Conservation (phyloP, 257 asterid species). For the Fraxinus quadrangulata region DNA sequence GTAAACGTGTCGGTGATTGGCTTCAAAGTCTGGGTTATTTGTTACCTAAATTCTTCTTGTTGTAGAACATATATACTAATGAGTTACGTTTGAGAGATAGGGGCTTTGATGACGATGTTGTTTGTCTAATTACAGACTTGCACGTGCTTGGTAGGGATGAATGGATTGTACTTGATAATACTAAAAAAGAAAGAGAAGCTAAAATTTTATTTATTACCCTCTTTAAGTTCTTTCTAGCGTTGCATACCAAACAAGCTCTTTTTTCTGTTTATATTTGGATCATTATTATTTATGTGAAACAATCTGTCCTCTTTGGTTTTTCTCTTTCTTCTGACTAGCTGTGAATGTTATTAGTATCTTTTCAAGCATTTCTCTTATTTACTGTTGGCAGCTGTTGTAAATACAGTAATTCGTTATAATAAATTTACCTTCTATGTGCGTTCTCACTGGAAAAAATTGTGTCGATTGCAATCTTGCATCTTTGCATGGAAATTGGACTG, state of each 20-base stretch:
- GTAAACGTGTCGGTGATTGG: neutral
- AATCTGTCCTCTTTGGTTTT: neutral
- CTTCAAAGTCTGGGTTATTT: neutral
- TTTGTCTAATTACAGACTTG: neutral
- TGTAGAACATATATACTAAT: neutral
- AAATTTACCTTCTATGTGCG: neutral
- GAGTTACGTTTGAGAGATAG: neutral
- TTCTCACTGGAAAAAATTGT: neutral
- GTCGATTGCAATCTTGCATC: neutral
- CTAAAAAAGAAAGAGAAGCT: neutral
- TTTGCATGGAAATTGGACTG: neutral
- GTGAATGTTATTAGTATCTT: neutral
- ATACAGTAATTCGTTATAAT: neutral
- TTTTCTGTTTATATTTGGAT: too few relatives aligned
- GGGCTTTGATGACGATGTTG: neutral
- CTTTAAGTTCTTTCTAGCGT: neutral
- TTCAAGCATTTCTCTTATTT: neutral
- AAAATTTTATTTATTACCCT: too few relatives aligned
- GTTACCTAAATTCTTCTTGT: neutral
- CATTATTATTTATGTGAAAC: neutral
- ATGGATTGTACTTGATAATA: neutral
- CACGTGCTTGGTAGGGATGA: neutral
- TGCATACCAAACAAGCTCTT: neutral
- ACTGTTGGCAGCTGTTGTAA: neutral
- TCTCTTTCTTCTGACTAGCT: neutral